phyloP scores from a whole-genome alignment of 192 early-diverging fungal genomes.

The Dissophora globulifera region DNA sequence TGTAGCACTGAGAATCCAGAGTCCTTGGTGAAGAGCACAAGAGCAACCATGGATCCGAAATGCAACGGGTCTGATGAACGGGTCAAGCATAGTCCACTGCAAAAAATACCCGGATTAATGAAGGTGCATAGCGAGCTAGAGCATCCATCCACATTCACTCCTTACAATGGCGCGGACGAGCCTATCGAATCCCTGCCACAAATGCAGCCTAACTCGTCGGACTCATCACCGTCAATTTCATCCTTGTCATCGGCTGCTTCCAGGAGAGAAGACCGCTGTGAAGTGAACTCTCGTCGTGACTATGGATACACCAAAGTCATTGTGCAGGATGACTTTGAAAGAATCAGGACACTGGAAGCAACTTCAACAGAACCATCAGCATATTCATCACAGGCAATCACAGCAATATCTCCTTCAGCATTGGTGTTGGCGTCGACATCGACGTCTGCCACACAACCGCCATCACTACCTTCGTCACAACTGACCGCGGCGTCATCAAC shows the following conservation, averaged over 20 bases:
- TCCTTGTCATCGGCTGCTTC: not conserved
- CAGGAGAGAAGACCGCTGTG: conserved; percentile 1
- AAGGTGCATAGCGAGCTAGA: no score
- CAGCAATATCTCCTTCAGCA: not conserved
- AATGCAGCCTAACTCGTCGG: conserved; percentile 38
- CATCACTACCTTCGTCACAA: not conserved
- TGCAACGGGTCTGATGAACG: no score
- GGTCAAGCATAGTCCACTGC: no score
- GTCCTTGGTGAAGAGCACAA: no score
- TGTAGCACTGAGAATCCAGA: no score
- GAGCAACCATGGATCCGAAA: no score
- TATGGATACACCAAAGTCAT: not conserved
- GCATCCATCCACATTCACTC: not conserved
- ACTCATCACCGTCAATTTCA: conserved; percentile 22
- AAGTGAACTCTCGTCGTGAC: not conserved
- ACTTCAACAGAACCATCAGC: not conserved
- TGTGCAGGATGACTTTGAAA: not conserved
- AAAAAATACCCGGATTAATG: no score
- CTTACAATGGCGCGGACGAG: not conserved
- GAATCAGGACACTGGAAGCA: not conserved
- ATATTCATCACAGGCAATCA: not conserved
- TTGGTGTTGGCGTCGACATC: not conserved
- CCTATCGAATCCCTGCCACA: conserved; percentile 7
- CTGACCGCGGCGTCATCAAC: no score
- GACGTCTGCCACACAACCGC: not conserved